These are phyloP conservation scores for Albatrellus ellisii DNA, from an alignment of 768 basidiomycete genomes.

Conservation along the genomic window DNA sequence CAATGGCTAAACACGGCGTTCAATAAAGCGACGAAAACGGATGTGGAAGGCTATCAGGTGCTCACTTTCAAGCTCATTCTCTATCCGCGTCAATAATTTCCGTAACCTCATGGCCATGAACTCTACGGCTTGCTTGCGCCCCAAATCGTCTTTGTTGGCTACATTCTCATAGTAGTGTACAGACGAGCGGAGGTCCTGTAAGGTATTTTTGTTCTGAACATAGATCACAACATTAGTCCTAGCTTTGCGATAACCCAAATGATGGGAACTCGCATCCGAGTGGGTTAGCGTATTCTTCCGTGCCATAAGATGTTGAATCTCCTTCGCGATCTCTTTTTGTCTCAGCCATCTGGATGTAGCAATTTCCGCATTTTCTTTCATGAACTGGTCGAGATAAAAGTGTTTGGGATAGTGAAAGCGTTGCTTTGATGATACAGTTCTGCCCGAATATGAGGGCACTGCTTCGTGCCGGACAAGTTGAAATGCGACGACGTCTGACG, in stretches of 20 bases:
- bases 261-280: slow-evolving; percentile 36
- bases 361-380: slow-evolving; percentile 40
- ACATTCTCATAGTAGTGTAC: slow-evolving; percentile 65
- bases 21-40: neutral
- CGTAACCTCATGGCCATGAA: slow-evolving; percentile 37
- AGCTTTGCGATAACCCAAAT: no score
- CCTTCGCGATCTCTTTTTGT: slow-evolving; percentile 28
- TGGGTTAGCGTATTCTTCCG: slow-evolving; percentile 35
- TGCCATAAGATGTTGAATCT: slow-evolving; percentile 33
- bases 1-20: slow-evolving; percentile 30
- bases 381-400: slow-evolving; percentile 63
- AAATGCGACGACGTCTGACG: slow-evolving; percentile 55
- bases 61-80: slow-evolving; percentile 42
- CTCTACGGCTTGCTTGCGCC: slow-evolving; percentile 31
- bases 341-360: slow-evolving; percentile 23
- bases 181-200: slow-evolving; percentile 46
- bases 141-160: slow-evolving; percentile 33
- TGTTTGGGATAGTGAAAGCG: slow-evolving; percentile 46
- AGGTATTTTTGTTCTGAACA: slow-evolving; percentile 43
- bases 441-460: slow-evolving; percentile 12
- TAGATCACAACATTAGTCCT: neutral
- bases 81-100: slow-evolving; percentile 35
- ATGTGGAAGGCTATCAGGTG: neutral
- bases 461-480: slow-evolving; percentile 25
- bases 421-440: slow-evolving; percentile 11